Evolutionary conservation across 495 filamentous ascomycete genomes (phyloP), one percentile per base, ranked within the genome.

Genomic region (Penicillium taxi): DNA sequence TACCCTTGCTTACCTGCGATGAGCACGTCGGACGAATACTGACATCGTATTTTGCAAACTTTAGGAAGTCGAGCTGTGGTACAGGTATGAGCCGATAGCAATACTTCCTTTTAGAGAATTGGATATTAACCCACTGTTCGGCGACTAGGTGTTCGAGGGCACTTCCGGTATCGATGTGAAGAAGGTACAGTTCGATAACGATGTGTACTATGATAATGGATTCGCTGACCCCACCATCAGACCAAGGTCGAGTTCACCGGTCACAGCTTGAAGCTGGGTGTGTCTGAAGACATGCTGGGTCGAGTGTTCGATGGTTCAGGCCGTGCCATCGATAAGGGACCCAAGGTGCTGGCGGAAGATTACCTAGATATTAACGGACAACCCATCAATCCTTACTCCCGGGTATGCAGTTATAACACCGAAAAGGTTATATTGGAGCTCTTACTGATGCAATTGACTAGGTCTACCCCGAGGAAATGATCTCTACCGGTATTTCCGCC

Each of bases 401-500:
- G 93, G 70, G 90, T 93, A 71, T 53, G 26, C 5, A 14, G 15
- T 28, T n/a, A 77, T 26, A 26, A 9, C 12, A 9, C 21, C 18
- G 26, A 9, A 9, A 20, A 16, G n/a, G 18, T n/a, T 13, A 20
- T 7, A 15, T 18, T 5, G 12, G n/a, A 13, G 12, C 28, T 14
- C 15, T 15, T 23, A 42, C 51, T 63, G 29, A 66, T 32, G 7
- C 19, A 19, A 18, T 31, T 19, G 15, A 29, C 26, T 43, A 91
- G 85, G 84, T 93, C 28, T 99, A 99, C 58, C 93, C 93, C 59
- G 90, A 96, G 70, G 93, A 99, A 66, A 99, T 99, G 88, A 96
- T 99, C 52, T 88, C 90, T 7, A 99, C 93, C 38, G 93, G 93
- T 77, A 99, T 99, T 59, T 95, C 88, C 39, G 89, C 93, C 54